Evolutionary conservation across 2,329 filamentous ascomycete species (phyloP).

Genomic region (Trichoderma sp.): DNA sequence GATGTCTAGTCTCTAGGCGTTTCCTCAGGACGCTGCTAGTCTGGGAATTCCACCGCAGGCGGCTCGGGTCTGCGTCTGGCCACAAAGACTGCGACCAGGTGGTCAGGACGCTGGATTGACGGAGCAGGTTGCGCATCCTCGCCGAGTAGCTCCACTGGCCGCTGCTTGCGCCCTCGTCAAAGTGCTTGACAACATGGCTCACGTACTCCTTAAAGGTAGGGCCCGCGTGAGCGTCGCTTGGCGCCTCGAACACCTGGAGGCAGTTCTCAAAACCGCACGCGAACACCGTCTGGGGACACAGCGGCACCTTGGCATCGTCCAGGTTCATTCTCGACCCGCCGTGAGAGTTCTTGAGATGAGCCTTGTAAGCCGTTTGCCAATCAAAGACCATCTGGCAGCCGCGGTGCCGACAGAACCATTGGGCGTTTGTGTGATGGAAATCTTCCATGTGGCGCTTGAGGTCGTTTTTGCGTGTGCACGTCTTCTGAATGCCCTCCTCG

Average conservation of each 20-base stretch:
- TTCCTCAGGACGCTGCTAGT: conserved; percentile 42
- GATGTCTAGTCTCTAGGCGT: conserved; percentile 44
- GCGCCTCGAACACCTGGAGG: conserved; percentile 42
- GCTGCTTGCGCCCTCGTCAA: conserved; percentile 40
- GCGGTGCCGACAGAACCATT: conserved; percentile 45
- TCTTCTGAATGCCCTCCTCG: conserved; percentile 41
- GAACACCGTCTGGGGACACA: conserved; percentile 47
- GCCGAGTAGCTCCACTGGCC: conserved; percentile 45
- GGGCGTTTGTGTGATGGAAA: conserved; percentile 46
- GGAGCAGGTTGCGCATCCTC: conserved; percentile 44
- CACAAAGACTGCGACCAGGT: conserved; percentile 38
- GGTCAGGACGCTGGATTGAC: conserved; percentile 37
- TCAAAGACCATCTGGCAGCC: conserved; percentile 46
- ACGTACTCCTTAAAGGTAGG: conserved; percentile 45
- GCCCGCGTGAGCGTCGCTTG: conserved; percentile 38
- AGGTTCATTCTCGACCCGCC: conserved; percentile 41
- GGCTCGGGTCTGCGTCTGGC: conserved; percentile 34
- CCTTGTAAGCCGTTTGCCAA: conserved; percentile 47
- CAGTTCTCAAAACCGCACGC: conserved; percentile 48
- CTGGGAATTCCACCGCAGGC: conserved; percentile 42
- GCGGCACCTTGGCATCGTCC: conserved; percentile 41
- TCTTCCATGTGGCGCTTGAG: conserved; percentile 48
- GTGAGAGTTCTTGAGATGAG: conserved; percentile 44
- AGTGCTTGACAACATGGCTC: conserved; percentile 46
- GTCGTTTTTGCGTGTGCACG: conserved; percentile 47